Evolutionary conservation across 2,329 filamentous ascomycete species (phyloP).

Genomic region (Aspergillus chevalieri): DNA sequence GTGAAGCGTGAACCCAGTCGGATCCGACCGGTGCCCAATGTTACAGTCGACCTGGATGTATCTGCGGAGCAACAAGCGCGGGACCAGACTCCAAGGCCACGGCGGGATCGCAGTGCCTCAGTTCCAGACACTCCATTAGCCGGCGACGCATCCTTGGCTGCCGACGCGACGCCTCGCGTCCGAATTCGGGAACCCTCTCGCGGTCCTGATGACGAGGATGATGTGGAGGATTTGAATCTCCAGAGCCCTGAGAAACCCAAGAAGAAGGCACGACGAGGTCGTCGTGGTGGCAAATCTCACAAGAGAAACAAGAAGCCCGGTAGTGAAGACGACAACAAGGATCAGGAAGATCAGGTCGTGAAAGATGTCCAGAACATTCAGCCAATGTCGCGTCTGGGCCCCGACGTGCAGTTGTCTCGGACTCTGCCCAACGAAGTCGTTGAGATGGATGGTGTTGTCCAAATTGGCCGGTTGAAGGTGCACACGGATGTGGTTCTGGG

Average conservation of each 20-base stretch:
- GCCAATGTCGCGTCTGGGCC: constrained; percentile 49
- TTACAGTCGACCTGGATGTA: constrained; percentile 27
- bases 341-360: constrained; percentile 55
- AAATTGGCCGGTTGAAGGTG: constrained; percentile 57
- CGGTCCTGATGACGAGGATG: constrained; percentile 28
- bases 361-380: constrained; percentile 47
- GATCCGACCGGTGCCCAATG: constrained; percentile 17
- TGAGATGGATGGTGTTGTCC: constrained; percentile 54
- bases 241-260: constrained; percentile 48
- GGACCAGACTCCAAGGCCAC: constrained; percentile 25
- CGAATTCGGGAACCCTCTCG: constrained; percentile 36
- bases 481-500: constrained; percentile 57
- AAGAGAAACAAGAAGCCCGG: constrained; percentile 50
- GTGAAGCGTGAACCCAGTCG: constrained; percentile 23
- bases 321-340: constrained; percentile 47
- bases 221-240: constrained; percentile 23
- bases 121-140: constrained; percentile 20
- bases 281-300: constrained; percentile 65
- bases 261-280: constrained; percentile 64
- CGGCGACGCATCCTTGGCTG: constrained; percentile 8
- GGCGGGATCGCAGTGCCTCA: constrained; percentile 13
- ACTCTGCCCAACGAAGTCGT: constrained; percentile 52
- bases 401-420: constrained; percentile 53
- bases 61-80: constrained; percentile 13
- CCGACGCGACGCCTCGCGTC: constrained; percentile 28